A percentile compares a stretch with the other conserved stretches of the same genome.
phyloP scores from a whole-genome alignment of 1,139 yeast genomes.

The Yamadazyma kanchanaburiensis region DNA sequence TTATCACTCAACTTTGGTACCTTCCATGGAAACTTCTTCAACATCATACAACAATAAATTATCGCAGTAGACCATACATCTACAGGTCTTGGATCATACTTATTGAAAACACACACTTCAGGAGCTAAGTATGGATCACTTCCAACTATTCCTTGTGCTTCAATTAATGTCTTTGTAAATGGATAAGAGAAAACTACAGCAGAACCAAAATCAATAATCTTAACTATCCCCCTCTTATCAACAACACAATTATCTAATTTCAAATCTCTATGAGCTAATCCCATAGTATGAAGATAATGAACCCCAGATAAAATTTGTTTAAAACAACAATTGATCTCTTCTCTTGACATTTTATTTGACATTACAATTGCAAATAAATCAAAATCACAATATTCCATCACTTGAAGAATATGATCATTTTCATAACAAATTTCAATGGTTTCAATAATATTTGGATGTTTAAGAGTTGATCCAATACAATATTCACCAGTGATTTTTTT shows the following conservation, averaged over 20 bases:
- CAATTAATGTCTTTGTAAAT: conserved; percentile 73
- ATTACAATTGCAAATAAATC: conserved; percentile 93
- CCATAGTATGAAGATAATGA: conserved; percentile 79
- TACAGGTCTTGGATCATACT: conserved; percentile 88
- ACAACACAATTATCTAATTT: conserved; percentile 93
- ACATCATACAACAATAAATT: conserved; percentile 90
- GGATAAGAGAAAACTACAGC: conserved; percentile 94
- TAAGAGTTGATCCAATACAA: conserved; percentile 88
- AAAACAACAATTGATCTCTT: conserved; percentile 86
- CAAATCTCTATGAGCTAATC: conserved; percentile 88
- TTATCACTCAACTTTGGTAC: conserved; percentile 86
- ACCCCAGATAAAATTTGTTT: conserved; percentile 84
- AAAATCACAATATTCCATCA: conserved; percentile 93
- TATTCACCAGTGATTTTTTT: conserved; percentile 94
- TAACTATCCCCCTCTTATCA: conserved; percentile 79
- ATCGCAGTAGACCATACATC: conserved; percentile 96
- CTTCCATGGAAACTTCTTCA: conserved; percentile 95
- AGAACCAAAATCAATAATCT: conserved; percentile 89
- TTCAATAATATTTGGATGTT: conserved; percentile 87
- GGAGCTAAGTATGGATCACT: conserved; percentile 95
- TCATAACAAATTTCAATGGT: conserved; percentile 91
- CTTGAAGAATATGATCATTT: conserved; percentile 81
- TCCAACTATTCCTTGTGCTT: conserved; percentile 89
- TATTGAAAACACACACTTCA: conserved; percentile 79
- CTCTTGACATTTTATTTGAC: conserved; percentile 87